phyloP scores from a whole-genome alignment of 768 basidiomycete genomes.

The Saitozyma podzolica region DNA sequence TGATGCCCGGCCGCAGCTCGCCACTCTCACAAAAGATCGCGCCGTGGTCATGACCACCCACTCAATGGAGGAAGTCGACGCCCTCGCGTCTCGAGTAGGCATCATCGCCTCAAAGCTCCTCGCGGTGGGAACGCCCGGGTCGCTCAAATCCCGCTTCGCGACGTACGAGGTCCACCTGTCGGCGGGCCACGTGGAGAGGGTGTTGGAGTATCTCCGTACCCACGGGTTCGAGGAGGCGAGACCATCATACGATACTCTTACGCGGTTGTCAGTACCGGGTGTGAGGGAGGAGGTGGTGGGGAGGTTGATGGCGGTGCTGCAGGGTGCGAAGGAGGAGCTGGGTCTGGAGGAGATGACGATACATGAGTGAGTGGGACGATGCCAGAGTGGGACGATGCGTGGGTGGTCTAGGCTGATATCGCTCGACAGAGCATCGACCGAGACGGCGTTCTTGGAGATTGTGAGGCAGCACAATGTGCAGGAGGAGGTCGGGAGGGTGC shows the following conservation, averaged over 20 bases:
- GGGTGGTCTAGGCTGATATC: neutral
- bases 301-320: constrained; percentile 16
- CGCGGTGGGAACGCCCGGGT: constrained; percentile 67
- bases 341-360: constrained; percentile 22
- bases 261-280: constrained; percentile 29
- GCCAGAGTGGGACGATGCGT: constrained; percentile 8
- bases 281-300: constrained; percentile 25
- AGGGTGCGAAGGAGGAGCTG: constrained; percentile 17
- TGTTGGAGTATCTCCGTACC: constrained; percentile 15
- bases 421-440: constrained; percentile 28
- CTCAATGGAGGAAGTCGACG: constrained; percentile 82
- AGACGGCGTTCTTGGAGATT: constrained; percentile 39
- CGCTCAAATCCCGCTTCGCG: constrained; percentile 67
- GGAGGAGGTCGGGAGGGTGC: constrained; percentile 26
- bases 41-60: constrained; percentile 55
- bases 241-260: constrained; percentile 22
- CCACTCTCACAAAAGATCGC: constrained; percentile 28
- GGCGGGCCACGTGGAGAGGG: constrained; percentile 7
- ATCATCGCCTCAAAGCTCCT: constrained; percentile 72
- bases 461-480: constrained; percentile 33
- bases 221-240: constrained; percentile 17
- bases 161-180: constrained; percentile 73
- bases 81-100: constrained; percentile 71
- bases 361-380: constrained; percentile 25
- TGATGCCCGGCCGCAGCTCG: constrained; percentile 17